Evolutionary conservation across 805 yeast species (phyloP).

Genomic region (Priceomyces fermenticarens): DNA sequence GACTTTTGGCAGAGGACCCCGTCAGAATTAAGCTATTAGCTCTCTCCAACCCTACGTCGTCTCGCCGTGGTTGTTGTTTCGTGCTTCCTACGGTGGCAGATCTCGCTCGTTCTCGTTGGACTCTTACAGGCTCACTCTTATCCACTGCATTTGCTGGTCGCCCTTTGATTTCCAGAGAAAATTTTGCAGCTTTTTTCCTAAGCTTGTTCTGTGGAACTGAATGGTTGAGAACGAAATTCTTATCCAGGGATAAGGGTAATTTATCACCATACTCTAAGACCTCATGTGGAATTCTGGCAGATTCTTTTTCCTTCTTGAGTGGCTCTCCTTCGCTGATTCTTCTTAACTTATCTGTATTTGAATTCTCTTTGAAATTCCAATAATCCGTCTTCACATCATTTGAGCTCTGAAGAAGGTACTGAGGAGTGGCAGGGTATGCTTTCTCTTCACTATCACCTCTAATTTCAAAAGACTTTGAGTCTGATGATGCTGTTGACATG

Average conservation of each 20-base stretch:
- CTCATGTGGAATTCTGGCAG: not conserved
- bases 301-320: not conserved
- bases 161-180: not conserved
- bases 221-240: not conserved
- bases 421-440: constrained; percentile 66
- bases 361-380: constrained; percentile 50
- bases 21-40: not conserved
- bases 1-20: not conserved
- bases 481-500: constrained; percentile 50
- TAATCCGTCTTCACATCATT: constrained; percentile 48
- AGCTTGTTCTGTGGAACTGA: not conserved
- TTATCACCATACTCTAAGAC: not conserved
- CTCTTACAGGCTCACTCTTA: not conserved
- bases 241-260: not conserved
- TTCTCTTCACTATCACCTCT: constrained; percentile 38
- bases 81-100: constrained; percentile 13
- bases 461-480: constrained; percentile 51
- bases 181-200: not conserved
- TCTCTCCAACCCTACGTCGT: constrained; percentile 9
- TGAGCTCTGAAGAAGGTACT: constrained; percentile 50
- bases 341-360: constrained; percentile 10
- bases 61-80: constrained; percentile 29
- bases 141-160: not conserved
- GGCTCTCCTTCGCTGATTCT: constrained; percentile 12
- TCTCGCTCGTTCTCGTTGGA: not conserved